Evolutionary conservation across 495 filamentous ascomycete genomes (phyloP), one percentile per base, ranked within the genome.

Genomic region (Lentithecium fluviatile): DNA sequence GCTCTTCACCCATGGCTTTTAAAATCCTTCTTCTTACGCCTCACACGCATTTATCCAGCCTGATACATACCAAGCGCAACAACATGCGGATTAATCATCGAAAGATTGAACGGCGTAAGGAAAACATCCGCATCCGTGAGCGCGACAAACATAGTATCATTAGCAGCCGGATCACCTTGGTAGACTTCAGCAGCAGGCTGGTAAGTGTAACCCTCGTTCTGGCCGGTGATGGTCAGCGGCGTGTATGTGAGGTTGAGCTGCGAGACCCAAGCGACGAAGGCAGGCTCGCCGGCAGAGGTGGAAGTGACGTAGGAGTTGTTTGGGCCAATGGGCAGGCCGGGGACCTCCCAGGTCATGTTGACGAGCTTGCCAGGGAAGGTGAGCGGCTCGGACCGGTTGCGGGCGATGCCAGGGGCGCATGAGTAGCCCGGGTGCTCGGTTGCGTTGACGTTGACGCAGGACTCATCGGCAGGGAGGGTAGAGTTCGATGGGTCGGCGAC

Each of bases 171-270:
- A 67, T 92, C 84, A 6, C 82, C 80, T 56, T 78, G 79, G 62
- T 77, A 91, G 0, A 85, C 85, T 37, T 79, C 76, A 17, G 79
- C 67, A 37, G 75, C 71, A 0, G 90, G 91, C 76, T 96, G 91
- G 53, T 79, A 79, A 0, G 90, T 89, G 64, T 75, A 84, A 0
- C 86, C 90, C 1, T 74, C 75, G 52, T 81, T 83, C 17, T 74
- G 71, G 6, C 77, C 77, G 1, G 78, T 76, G 50, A 85, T 69
- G 5, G 72, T 79, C 61, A 95, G 72, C 0, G 85, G 77, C 1
- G 89, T 83, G 71, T 95, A 95, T 0, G 91, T 95, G 23, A 90
- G 77, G 63, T 96, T 95, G 32, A 95, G 75, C 80, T 95, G 91
- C n/a, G 76, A 79, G 8, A 88, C 82, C 90, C 89, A 96, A 0